These are phyloP conservation scores for Kalanchoe fedtschenkoi DNA, from an alignment of 164 flowering plant species.

Conservation along the genomic window DNA sequence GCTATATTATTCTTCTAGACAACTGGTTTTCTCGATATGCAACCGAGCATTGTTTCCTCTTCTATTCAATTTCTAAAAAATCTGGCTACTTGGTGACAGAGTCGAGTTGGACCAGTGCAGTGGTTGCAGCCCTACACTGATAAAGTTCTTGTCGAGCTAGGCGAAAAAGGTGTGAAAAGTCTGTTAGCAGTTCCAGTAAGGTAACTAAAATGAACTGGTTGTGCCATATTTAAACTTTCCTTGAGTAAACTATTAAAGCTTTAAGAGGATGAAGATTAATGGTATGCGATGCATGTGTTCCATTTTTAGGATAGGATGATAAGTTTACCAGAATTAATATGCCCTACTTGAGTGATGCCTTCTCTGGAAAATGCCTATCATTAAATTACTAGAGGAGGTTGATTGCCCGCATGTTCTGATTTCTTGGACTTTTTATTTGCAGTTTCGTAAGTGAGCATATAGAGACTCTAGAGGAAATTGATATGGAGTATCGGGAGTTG, in stretches of 20 bases:
- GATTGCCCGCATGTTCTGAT: too few relatives aligned
- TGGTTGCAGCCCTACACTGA: constrained; percentile 99
- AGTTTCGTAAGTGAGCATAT: constrained; percentile 98
- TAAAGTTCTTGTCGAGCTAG: constrained; percentile 93
- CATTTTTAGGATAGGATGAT: too few relatives aligned
- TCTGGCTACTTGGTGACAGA: constrained; percentile 28
- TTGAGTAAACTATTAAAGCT: neutral
- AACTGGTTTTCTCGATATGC: neutral
- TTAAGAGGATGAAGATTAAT: constrained; percentile 9
- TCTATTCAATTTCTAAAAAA: neutral
- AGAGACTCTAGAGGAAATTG: constrained; percentile 96
- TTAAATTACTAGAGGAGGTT: too few relatives aligned
- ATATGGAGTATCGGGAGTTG: constrained; percentile 90
- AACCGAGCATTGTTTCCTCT: neutral
- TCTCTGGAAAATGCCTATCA: too few relatives aligned
- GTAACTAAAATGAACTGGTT: constrained; percentile 18
- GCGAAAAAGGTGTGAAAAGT: constrained; percentile 82
- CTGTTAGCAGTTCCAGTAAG: constrained; percentile 91
- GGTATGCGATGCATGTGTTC: too few relatives aligned
- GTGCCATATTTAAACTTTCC: neutral
- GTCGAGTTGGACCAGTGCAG: constrained; percentile 97
- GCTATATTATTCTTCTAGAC: neutral
- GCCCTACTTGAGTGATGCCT: too few relatives aligned
- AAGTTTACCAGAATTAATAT: too few relatives aligned
- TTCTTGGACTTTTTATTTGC: too few relatives aligned